These are phyloP conservation scores for Botrytis deweyae DNA, from an alignment of 2,329 filamentous ascomycete genomes.

Conservation along the genomic window DNA sequence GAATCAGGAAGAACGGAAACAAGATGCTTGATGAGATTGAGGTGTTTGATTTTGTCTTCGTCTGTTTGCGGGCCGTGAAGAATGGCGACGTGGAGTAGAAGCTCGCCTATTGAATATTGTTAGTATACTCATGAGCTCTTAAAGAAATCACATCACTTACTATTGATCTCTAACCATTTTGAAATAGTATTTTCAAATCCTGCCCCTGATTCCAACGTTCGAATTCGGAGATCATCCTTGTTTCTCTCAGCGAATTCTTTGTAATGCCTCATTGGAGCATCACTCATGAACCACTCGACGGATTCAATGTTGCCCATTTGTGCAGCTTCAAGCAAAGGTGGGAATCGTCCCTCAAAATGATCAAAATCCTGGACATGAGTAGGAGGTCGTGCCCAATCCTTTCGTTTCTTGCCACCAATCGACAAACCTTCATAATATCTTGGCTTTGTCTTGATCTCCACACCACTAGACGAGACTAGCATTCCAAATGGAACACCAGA, in stretches of 20 bases:
- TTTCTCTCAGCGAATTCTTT: conserved; percentile 64
- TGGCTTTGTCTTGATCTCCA: conserved; percentile 62
- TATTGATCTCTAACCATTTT: conserved; percentile 60
- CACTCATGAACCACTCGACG: conserved; percentile 76
- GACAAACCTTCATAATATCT: conserved; percentile 74
- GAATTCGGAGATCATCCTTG: conserved; percentile 59
- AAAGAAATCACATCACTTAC: conserved; percentile 45
- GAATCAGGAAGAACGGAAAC: conserved; percentile 59
- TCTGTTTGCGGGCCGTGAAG: conserved; percentile 42
- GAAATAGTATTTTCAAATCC: conserved; percentile 64
- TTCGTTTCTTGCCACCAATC: conserved; percentile 71
- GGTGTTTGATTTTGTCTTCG: conserved; percentile 41
- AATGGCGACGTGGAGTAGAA: conserved; percentile 67
- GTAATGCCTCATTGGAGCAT: conserved; percentile 67
- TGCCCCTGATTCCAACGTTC: conserved; percentile 57
- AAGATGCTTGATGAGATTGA: conserved; percentile 63
- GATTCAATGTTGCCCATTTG: conserved; percentile 58
- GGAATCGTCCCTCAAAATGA: conserved; percentile 46
- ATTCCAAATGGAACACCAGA: conserved; percentile 67
- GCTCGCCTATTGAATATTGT: conserved; percentile 48
- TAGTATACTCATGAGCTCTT: background rate
- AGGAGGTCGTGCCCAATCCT: conserved; percentile 71
- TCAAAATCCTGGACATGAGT: conserved; percentile 48
- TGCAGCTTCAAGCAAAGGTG: conserved; percentile 62
- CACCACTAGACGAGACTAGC: conserved; percentile 63